Conservation (phyloP, 1,284 basidiomycete species). For the Ceratobasidium sp. region DNA sequence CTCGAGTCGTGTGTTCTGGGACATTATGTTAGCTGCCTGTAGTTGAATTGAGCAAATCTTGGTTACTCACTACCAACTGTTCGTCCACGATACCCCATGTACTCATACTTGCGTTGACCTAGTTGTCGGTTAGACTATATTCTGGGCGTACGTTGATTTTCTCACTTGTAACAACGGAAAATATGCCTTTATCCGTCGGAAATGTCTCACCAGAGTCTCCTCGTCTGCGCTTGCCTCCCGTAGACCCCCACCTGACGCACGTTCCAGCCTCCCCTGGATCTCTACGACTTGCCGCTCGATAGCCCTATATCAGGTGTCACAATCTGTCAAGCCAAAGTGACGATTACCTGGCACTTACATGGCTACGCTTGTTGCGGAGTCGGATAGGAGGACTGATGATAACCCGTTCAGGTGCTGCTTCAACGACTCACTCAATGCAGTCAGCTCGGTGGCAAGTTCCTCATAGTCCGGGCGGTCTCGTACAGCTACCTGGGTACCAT, state of each 20-base stretch:
- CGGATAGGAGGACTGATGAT: neutral
- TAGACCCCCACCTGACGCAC: neutral
- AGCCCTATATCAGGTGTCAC: neutral
- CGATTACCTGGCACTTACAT: neutral
- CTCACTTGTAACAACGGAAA: neutral
- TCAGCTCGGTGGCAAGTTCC: neutral
- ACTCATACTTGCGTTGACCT: neutral
- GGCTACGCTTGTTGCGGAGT: neutral
- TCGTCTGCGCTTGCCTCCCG: neutral
- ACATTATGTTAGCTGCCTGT: too few species aligned
- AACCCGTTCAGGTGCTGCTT: neutral
- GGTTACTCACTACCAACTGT: constrained; percentile 9
- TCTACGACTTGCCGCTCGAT: neutral
- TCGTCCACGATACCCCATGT: constrained; percentile 18
- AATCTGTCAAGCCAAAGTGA: neutral
- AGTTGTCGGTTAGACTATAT: neutral
- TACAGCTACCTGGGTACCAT: neutral
- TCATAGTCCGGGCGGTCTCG: neutral
- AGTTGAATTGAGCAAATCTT: neutral
- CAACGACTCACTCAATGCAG: neutral
- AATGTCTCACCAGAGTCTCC: neutral
- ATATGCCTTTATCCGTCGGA: neutral
- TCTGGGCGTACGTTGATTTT: neutral
- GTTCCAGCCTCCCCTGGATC: neutral
- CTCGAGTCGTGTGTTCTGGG: constrained; percentile 9